Evolutionary conservation across 306 rosid species (phyloP), one percentile per base, ranked within the genome.

Genomic region (Oemleria cerasiformis): DNA sequence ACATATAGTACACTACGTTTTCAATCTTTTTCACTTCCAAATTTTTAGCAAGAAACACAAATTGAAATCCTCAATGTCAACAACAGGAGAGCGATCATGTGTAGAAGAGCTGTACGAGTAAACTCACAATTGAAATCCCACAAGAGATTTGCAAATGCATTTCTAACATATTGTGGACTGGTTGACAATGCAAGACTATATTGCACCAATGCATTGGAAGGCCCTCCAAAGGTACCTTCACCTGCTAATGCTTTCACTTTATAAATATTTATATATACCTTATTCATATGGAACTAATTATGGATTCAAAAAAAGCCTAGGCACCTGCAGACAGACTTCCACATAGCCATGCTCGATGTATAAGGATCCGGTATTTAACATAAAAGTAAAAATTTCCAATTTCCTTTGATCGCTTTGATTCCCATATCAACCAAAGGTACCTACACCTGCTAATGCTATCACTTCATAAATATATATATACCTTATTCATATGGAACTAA

Each of bases 81-180:
- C 41, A 78, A 84, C 87, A 95, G 97, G 92, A 85, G 95, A 82
- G 95, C 99, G 73, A 86, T 88, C 77, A 84, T 89, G 84, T 85
- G 88, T 70, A 85, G 97, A 91, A 91, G 97, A 84, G 96, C 90
- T 48, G 96, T 94, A 36, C 79, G 96, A 84, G 97, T 89, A 72
- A 82, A 86, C 41, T 81, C 96, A 61, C 96, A 95, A 62, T 65
- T 95, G 77, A 89, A 76, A 89, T 95, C 99, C 54, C 97, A 89
- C 81, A 89, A 78, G 84, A 88, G 96, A 78, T 91, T 95, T 89
- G 95, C 96, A 74, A 87, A 85, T 82, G 91, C 95, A 45, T 91
- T 95, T 72, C 54, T 75, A 76, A 89, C 90, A 45, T 91, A 89
- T 72, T 88, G 92, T 67, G 91, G 88, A 44, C 77, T 86, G 42